Conservation (phyloP, 371 early-diverging fungal genomes). For the Saksenaea oblongispora region DNA sequence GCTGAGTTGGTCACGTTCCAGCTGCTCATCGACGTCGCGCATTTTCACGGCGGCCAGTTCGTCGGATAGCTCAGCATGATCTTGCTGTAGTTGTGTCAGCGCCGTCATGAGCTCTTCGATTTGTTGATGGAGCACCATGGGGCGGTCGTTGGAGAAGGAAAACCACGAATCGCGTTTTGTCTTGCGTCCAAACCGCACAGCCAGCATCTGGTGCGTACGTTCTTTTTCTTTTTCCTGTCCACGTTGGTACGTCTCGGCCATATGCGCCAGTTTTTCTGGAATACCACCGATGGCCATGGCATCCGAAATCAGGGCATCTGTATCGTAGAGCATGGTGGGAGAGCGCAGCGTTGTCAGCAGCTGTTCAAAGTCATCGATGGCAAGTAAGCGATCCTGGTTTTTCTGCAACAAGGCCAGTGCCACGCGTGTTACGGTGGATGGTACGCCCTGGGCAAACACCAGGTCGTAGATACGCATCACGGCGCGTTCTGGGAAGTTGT, state of each 20-base stretch:
- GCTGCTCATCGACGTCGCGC: slow-evolving; percentile 52
- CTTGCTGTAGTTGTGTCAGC: slow-evolving; percentile 49
- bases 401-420: slow-evolving; percentile 80
- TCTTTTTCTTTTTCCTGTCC: slow-evolving; percentile 51
- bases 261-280: slow-evolving; percentile 61
- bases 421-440: slow-evolving; percentile 76
- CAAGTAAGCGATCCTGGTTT: slow-evolving; percentile 66
- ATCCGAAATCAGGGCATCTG: slow-evolving; percentile 66
- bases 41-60: slow-evolving; percentile 48
- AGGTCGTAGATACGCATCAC: slow-evolving; percentile 88
- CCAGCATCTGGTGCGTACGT: slow-evolving; percentile 46
- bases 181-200: slow-evolving; percentile 20
- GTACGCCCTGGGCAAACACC: slow-evolving; percentile 83
- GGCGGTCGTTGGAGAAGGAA: not conserved
- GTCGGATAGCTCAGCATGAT: slow-evolving; percentile 49
- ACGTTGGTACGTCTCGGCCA: slow-evolving; percentile 59
- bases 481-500: slow-evolving; percentile 77
- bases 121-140: not conserved
- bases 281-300: slow-evolving; percentile 59
- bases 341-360: slow-evolving; percentile 73
- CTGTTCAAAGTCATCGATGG: slow-evolving; percentile 72
- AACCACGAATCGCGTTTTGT: not conserved
- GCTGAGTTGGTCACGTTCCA: slow-evolving; percentile 28
- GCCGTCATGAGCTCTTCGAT: slow-evolving; percentile 10
- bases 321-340: slow-evolving; percentile 62